Evolutionary conservation across 1,139 yeast genomes (phyloP).

Genomic region (Hansenula lynferdii): DNA sequence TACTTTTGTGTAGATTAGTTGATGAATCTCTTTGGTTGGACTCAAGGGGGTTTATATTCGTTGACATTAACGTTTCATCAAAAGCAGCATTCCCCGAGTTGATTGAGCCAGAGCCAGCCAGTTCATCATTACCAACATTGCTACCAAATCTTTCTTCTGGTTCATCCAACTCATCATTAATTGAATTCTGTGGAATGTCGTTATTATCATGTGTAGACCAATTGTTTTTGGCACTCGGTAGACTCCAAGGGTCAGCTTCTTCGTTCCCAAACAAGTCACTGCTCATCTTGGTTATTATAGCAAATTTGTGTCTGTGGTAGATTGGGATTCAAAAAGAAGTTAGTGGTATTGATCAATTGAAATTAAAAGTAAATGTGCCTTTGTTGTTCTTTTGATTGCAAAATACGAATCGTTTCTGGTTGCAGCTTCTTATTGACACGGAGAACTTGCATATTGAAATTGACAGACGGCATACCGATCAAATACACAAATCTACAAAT

Average conservation of each 20-base stretch:
- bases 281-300: conserved; percentile 5
- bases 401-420: no score
- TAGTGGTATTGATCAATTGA: no score
- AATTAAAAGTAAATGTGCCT: no score
- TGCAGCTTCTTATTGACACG: no score
- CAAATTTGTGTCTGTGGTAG: no score
- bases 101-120: no score
- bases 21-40: not conserved
- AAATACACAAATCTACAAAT: no score
- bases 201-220: conserved; percentile 4
- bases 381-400: no score
- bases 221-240: conserved; percentile 16
- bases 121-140: not conserved
- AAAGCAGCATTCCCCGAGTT: not conserved
- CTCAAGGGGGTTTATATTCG: conserved; percentile 1
- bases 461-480: no score
- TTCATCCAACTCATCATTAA: not conserved
- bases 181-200: not conserved
- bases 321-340: no score
- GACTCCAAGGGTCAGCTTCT: conserved; percentile 25
- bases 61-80: conserved; percentile 1
- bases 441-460: no score
- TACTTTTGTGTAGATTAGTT: conserved; percentile 2
- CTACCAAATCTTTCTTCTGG: not conserved
- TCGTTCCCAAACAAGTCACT: conserved; percentile 8